These are phyloP conservation scores for Trichoderma koningii DNA, from an alignment of 2,329 filamentous ascomycete species.

Conservation along the genomic window DNA sequence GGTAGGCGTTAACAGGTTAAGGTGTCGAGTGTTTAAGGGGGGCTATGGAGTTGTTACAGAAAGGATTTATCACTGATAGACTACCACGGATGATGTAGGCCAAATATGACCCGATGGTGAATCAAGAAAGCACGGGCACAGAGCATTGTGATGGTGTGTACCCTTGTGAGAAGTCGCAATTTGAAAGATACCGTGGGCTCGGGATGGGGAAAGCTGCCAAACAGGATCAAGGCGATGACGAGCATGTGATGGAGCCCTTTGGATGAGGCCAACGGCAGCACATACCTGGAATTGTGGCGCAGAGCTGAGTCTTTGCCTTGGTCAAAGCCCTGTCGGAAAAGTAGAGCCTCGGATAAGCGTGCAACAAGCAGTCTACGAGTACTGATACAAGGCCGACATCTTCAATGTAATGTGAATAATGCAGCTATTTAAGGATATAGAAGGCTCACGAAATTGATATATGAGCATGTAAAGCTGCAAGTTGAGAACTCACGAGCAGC, in stretches of 20 bases:
- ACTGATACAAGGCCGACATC: neutral
- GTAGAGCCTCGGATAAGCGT: neutral
- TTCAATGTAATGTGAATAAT: too few relatives aligned
- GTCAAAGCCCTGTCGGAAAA: neutral
- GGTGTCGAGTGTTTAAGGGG: neutral
- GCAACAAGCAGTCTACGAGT: too few relatives aligned
- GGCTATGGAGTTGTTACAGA: neutral
- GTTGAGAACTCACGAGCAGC: too few relatives aligned
- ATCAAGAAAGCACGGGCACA: neutral
- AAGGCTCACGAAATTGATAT: too few relatives aligned
- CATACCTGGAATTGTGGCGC: constrained; percentile 2
- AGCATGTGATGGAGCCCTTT: constrained; percentile 4
- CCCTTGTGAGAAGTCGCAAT: too few relatives aligned
- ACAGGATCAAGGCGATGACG: neutral
- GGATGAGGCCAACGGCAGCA: too few relatives aligned
- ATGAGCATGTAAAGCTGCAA: too few relatives aligned
- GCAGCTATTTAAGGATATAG: too few relatives aligned
- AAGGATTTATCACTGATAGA: neutral
- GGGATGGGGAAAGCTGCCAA: too few relatives aligned
- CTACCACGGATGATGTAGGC: too few relatives aligned
- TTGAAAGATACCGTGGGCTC: too few relatives aligned
- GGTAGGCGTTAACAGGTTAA: constrained; percentile 7
- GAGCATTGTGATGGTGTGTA: neutral
- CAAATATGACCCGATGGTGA: neutral
- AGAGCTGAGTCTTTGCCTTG: constrained; percentile 2